phyloP scores from a whole-genome alignment of 108 stramenopile species.

The Fistulifera pelliculosa region DNA sequence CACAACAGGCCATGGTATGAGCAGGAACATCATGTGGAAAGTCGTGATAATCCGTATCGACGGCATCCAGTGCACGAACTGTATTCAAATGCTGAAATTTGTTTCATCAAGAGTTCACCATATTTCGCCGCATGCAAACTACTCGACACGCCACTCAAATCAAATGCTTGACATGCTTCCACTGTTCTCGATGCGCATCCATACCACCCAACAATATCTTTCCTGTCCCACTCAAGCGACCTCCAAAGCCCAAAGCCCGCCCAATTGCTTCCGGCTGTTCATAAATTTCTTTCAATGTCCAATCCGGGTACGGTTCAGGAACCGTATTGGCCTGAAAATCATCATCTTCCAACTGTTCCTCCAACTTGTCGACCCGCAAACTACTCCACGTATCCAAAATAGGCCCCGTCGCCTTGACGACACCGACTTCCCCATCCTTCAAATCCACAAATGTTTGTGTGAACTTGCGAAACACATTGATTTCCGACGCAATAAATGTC shows the following conservation, averaged over 20 bases:
- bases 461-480: conserved; percentile 93
- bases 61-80: conserved; percentile 84
- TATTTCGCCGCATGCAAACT: conserved; percentile 87
- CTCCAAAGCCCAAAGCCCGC: conserved; percentile 85
- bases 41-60: conserved; percentile 81
- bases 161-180: conserved; percentile 73
- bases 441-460: conserved; percentile 96
- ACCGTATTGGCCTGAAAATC: conserved; percentile 87
- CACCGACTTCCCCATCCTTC: conserved; percentile 98
- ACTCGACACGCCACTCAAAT: conserved; percentile 91
- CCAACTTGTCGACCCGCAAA: conserved; percentile 18
- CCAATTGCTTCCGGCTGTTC: conserved; percentile 97
- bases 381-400: conserved; percentile 48
- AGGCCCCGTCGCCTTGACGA: conserved; percentile 83
- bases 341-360: conserved; percentile 76
- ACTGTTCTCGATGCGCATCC: conserved; percentile 59
- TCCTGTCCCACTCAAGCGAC: conserved; percentile 50
- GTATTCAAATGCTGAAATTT: conserved; percentile 85
- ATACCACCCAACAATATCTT: conserved; percentile 77
- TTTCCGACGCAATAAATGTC: conserved; percentile 90
- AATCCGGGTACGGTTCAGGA: conserved; percentile 92
- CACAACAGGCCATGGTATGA: conserved; percentile 70
- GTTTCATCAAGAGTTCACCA: conserved; percentile 95
- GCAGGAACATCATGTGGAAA: conserved; percentile 44
- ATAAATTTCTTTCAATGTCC: conserved; percentile 85